Evolutionary conservation across 805 yeast genomes (phyloP).

Genomic region (Ogataea parapolymorpha): DNA sequence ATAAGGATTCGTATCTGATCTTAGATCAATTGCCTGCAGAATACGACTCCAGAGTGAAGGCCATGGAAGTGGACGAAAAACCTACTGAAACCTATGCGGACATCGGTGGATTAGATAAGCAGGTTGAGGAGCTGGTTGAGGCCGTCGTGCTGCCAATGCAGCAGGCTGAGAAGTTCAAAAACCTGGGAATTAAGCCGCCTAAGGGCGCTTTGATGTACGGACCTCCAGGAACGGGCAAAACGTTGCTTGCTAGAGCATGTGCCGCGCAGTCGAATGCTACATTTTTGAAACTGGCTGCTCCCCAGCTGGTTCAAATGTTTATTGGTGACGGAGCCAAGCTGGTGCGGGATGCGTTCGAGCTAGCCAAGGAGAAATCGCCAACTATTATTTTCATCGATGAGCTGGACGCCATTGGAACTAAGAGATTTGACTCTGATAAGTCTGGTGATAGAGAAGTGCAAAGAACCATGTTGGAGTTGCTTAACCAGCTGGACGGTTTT

Average conservation of each 20-base stretch:
- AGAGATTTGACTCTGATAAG: slow-evolving; percentile 94
- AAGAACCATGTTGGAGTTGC: slow-evolving; percentile 97
- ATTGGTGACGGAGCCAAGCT: slow-evolving; percentile 98
- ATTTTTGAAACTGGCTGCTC: slow-evolving; percentile 92
- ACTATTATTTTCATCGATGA: slow-evolving; percentile 97
- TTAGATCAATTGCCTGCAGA: slow-evolving; percentile 95
- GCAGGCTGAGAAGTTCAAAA: slow-evolving; percentile 93
- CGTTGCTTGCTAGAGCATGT: slow-evolving; percentile 94
- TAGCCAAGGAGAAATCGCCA: slow-evolving; percentile 98
- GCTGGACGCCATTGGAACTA: slow-evolving; percentile 97
- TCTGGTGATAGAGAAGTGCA: slow-evolving; percentile 98
- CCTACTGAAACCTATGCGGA: slow-evolving; percentile 97
- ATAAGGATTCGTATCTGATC: slow-evolving; percentile 91
- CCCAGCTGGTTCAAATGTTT: slow-evolving; percentile 97
- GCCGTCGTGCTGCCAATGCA: slow-evolving; percentile 98
- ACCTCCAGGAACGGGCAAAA: slow-evolving; percentile 99
- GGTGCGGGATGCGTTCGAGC: slow-evolving; percentile 94
- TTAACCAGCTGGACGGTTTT: slow-evolving; percentile 97
- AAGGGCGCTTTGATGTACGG: slow-evolving; percentile 99
- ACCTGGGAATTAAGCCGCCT: slow-evolving; percentile 94
- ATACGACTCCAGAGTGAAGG: slow-evolving; percentile 95
- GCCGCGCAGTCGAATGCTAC: slow-evolving; percentile 99
- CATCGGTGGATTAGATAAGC: slow-evolving; percentile 97
- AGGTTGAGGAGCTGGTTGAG: slow-evolving; percentile 95
- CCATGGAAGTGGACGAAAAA: slow-evolving; percentile 98